These are phyloP conservation scores for Spatholobus suberectus DNA, from an alignment of 306 rosid genomes.

Conservation along the genomic window DNA sequence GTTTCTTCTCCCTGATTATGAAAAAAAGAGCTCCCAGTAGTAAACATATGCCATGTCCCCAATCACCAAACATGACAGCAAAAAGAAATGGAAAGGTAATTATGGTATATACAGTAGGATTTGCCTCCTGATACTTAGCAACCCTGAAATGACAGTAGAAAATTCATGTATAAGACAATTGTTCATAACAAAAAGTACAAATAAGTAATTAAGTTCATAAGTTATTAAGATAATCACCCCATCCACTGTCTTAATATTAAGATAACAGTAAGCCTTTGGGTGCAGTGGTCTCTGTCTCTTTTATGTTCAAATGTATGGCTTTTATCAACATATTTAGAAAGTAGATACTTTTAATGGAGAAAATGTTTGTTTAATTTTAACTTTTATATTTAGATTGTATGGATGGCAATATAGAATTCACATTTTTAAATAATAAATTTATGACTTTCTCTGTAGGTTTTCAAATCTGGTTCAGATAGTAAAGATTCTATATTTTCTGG, in stretches of 20 bases:
- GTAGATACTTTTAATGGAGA: neutral
- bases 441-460: neutral
- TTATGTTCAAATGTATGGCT: slow-evolving; percentile 1
- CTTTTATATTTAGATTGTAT: neutral
- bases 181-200: neutral
- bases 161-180: slow-evolving; percentile 16
- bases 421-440: neutral
- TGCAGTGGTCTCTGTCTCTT: neutral
- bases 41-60: slow-evolving; percentile 98
- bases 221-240: slow-evolving; percentile 8
- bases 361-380: neutral
- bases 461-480: slow-evolving; percentile 3
- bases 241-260: slow-evolving; percentile 1
- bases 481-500: neutral
- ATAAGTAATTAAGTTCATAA: slow-evolving; percentile 3
- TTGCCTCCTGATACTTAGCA: slow-evolving; percentile 96
- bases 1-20: slow-evolving; percentile 74
- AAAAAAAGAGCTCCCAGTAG: slow-evolving; percentile 75
- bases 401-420: neutral
- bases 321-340: neutral
- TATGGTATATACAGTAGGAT: slow-evolving; percentile 89
- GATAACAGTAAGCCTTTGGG: neutral
- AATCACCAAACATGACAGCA: slow-evolving; percentile 99
- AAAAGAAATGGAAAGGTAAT: slow-evolving; percentile 95
- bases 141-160: slow-evolving; percentile 66